phyloP scores from a whole-genome alignment of 2,329 filamentous ascomycete species.

The Sporothrix phasma region DNA sequence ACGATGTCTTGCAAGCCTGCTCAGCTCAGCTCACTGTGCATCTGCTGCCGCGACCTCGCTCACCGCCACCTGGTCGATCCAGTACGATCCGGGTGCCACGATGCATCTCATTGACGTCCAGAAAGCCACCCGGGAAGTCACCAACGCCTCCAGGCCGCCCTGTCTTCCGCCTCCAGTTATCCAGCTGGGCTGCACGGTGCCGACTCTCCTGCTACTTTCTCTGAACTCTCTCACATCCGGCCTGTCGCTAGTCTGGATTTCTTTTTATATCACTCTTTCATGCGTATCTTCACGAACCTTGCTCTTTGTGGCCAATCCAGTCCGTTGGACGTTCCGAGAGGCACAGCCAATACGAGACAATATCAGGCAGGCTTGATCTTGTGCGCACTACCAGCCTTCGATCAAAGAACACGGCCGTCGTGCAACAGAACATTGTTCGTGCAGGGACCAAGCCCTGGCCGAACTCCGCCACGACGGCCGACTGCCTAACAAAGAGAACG shows the following conservation, averaged over 20 bases:
- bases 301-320: conserved; percentile 2
- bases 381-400: neutral
- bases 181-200: neutral
- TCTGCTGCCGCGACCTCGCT: neutral
- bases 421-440: neutral
- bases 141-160: neutral
- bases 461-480: neutral
- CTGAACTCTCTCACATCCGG: neutral
- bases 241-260: neutral
- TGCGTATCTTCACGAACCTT: neutral
- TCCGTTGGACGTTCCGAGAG: neutral
- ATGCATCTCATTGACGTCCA: neutral
- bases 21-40: neutral
- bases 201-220: neutral
- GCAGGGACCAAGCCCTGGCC: neutral
- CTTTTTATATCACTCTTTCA: neutral
- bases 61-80: conserved; percentile 6
- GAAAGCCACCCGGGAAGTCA: neutral
- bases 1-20: neutral
- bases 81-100: neutral
- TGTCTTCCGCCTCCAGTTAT: neutral
- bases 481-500: conserved; percentile 8
- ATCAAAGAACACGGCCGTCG: neutral
- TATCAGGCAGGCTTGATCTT: neutral
- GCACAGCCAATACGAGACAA: neutral